Evolutionary conservation across 2,329 filamentous ascomycete genomes (phyloP).

Genomic region (Ophiocordyceps unilateralis): DNA sequence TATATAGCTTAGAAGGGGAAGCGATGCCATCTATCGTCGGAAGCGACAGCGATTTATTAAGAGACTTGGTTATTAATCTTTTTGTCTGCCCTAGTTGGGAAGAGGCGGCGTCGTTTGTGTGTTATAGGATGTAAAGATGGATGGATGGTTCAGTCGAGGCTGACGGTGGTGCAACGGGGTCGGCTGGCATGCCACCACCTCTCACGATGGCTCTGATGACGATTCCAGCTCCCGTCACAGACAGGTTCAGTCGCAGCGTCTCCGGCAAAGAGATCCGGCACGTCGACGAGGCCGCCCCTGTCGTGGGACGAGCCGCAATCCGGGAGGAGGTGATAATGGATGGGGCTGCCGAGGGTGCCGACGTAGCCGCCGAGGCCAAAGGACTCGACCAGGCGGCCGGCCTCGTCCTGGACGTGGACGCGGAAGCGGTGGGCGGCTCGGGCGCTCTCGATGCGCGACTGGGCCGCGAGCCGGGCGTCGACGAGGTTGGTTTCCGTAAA

Average conservation of each 20-base stretch:
- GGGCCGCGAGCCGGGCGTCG: slow-evolving; percentile 43
- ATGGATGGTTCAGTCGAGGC: no score
- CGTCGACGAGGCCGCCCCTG: slow-evolving; percentile 35
- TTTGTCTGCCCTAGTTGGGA: no score
- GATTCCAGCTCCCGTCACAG: slow-evolving; percentile 30
- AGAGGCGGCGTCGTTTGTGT: no score
- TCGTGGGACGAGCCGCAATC: slow-evolving; percentile 39
- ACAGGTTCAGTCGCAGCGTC: slow-evolving; percentile 8
- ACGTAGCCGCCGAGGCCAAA: slow-evolving; percentile 43
- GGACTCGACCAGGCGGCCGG: slow-evolving; percentile 31
- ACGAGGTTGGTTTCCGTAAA: slow-evolving; percentile 32
- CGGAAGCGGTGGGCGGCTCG: slow-evolving; percentile 34
- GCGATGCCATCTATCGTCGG: no score
- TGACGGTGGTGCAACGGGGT: no score
- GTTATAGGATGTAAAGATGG: no score
- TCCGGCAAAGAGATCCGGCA: slow-evolving; percentile 31
- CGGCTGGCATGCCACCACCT: no score
- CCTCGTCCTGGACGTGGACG: slow-evolving; percentile 38
- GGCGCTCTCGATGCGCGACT: slow-evolving; percentile 44
- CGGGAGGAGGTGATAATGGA: slow-evolving; percentile 42
- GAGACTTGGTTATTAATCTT: no score
- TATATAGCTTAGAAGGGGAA: no score
- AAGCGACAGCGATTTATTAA: no score
- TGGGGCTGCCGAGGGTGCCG: slow-evolving; percentile 38
- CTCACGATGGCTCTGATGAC: no score